phyloP scores from a whole-genome alignment of 2,329 filamentous ascomycete species.

The Fusarium sp. region DNA sequence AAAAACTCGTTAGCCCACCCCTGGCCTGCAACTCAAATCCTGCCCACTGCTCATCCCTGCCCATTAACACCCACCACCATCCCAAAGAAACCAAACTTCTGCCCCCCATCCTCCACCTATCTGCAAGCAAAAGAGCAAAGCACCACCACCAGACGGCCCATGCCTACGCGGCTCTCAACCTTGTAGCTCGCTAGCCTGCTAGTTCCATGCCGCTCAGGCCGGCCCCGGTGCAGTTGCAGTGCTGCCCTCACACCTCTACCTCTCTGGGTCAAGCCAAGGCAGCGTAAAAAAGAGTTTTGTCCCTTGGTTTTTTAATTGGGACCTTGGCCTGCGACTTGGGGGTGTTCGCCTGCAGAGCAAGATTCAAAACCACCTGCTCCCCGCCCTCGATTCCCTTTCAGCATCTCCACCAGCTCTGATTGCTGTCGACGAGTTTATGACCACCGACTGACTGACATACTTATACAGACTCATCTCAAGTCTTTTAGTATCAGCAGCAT shows the following conservation, averaged over 20 bases:
- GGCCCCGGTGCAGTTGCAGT: slow-evolving; percentile 28
- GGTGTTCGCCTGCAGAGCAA: slow-evolving; percentile 5
- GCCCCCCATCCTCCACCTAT: not conserved
- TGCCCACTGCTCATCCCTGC: slow-evolving; percentile 36
- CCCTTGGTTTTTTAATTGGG: slow-evolving; percentile 32
- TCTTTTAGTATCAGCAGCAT: slow-evolving; percentile 43
- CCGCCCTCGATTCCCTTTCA: slow-evolving; percentile 38
- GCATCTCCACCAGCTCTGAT: slow-evolving; percentile 43
- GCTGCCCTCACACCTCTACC: slow-evolving; percentile 29
- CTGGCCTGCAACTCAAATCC: slow-evolving; percentile 38
- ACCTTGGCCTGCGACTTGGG: not conserved
- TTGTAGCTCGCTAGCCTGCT: slow-evolving; percentile 40
- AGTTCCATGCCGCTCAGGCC: slow-evolving; percentile 47
- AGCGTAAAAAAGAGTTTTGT: slow-evolving; percentile 27
- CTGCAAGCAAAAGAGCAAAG: not conserved
- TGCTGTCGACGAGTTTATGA: slow-evolving; percentile 44
- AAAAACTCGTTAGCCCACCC: slow-evolving; percentile 34
- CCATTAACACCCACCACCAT: slow-evolving; percentile 40
- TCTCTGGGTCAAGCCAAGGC: slow-evolving; percentile 15
- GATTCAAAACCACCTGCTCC: slow-evolving; percentile 47
- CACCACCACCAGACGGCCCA: slow-evolving; percentile 43
- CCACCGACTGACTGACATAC: slow-evolving; percentile 37
- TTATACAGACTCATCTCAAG: slow-evolving; percentile 1
- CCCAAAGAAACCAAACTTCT: slow-evolving; percentile 8
- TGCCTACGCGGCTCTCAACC: slow-evolving; percentile 49